Evolutionary conservation across 345 rosid genomes (phyloP), one percentile per base, ranked within the genome.

Genomic region (Corchorus olitorius): DNA sequence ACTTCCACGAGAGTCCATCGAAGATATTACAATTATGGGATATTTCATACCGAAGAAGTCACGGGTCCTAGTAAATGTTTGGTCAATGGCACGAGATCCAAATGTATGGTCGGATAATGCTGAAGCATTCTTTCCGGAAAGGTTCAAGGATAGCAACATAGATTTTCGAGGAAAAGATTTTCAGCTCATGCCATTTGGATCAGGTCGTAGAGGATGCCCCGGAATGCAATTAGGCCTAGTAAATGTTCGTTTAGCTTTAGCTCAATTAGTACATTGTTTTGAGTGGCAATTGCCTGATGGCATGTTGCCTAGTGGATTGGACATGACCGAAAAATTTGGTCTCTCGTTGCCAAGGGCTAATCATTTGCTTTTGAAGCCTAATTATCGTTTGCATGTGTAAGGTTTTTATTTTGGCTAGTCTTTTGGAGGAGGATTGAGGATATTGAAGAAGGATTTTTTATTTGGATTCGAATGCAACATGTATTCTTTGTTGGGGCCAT

Each of bases 21-120:
- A 77, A 34, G 72, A 73, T 11, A 27, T 67, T 15, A 43, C 59
- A 0, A 58, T 81, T 0, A 48, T 77, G 20, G 78, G 78, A 6
- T 81, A 71, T 49, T 22, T 52, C 52, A 81, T 81, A 67, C 78
- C 75, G 1, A 73, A 67, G n/a, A 73, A 77, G 14, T 54, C 83
- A 4, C 52, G 78, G 8, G 19, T 81, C 39, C 41, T 81, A 5
- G 55, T 81, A 5, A 81, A 81, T 76, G 39, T 33, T 9, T 81
- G 77, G 72, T 67, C 83, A 0, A 71, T 80, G 1, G 82, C 73
- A 0, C 49, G 80, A 37, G 77, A 76, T 59, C 52, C 46, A 0
- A 65, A 43, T 37, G 75, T 72, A 1, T 81, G 83, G 83, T 27
- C 27, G 0, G 69, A 76, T 1, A 73, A 62, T 11, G 56, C 46